A percentile compares a stretch with the other conserved stretches of the same genome.
phyloP scores from a whole-genome alignment of 345 rosid species.

The Mallotus nudiflorus region DNA sequence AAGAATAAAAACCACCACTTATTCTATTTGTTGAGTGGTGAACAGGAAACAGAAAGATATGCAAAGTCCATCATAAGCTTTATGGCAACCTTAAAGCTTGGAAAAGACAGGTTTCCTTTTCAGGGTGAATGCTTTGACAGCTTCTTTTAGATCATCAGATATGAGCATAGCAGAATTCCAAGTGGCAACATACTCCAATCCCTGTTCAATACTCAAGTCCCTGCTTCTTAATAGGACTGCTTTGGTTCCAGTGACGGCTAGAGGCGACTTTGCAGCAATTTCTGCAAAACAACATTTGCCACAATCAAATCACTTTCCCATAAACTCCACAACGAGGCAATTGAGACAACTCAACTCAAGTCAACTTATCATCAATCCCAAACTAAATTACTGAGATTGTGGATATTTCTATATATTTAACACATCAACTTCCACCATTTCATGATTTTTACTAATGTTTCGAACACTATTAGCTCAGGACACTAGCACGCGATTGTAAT shows the following conservation, averaged over 20 bases:
- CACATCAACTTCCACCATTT: too few relatives aligned
- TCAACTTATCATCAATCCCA: too few relatives aligned
- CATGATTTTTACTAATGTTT: too few relatives aligned
- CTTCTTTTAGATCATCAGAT: constrained; percentile 67
- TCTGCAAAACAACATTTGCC: background rate
- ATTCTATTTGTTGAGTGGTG: background rate
- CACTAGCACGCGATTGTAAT: too few relatives aligned
- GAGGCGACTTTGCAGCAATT: constrained; percentile 64
- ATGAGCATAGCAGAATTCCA: constrained; percentile 84
- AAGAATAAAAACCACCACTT: background rate
- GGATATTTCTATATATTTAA: too few relatives aligned
- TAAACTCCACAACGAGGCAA: too few relatives aligned
- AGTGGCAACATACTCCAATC: constrained; percentile 78
- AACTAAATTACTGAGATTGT: too few relatives aligned
- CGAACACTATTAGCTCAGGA: too few relatives aligned
- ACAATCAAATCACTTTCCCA: too few relatives aligned
- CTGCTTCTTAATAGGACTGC: constrained; percentile 64
- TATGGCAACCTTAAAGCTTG: constrained; percentile 47
- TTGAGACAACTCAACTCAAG: too few relatives aligned
- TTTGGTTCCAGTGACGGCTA: constrained; percentile 79
- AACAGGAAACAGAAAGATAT: background rate
- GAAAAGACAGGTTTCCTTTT: constrained; percentile 65
- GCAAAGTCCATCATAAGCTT: background rate
- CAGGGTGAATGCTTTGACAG: constrained; percentile 48
- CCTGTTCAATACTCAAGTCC: constrained; percentile 77